Evolutionary conservation across 306 rosid species (phyloP).

Genomic region (Prinsepia uniflora): DNA sequence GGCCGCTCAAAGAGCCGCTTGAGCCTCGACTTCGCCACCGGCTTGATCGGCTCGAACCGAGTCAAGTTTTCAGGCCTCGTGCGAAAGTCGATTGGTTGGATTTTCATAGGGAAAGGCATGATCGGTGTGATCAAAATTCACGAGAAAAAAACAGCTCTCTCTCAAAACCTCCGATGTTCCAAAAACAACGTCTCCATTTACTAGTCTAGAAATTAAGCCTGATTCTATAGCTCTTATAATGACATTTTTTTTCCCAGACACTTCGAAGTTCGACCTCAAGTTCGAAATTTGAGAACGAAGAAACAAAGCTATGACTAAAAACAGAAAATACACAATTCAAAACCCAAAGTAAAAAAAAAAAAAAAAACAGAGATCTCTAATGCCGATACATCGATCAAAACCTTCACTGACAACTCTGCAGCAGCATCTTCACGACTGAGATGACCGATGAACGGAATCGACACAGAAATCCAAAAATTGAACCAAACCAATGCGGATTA

Average conservation of each 20-base stretch:
- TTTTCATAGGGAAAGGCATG: conserved; percentile 69
- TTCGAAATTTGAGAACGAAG: conserved; percentile 38
- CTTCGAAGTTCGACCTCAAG: conserved; percentile 35
- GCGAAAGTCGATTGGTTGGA: conserved; percentile 71
- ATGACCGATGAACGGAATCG: conserved; percentile 20
- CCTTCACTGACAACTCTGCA: conserved; percentile 25
- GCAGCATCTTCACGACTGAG: conserved; percentile 4
- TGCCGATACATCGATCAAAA: conserved; percentile 24
- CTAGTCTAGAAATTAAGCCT: not conserved
- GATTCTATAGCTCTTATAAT: conserved; percentile 11
- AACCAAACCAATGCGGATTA: conserved; percentile 21
- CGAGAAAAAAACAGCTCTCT: not conserved
- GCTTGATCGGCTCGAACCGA: conserved; percentile 49
- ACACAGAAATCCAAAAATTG: conserved; percentile 29
- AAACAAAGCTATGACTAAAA: conserved; percentile 6
- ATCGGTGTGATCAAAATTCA: conserved; percentile 17
- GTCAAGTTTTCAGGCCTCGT: conserved; percentile 31
- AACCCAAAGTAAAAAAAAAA: not conserved
- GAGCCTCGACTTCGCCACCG: conserved; percentile 63
- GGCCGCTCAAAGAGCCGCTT: conserved; percentile 76
- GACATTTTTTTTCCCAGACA: conserved; percentile 22
- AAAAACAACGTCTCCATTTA: conserved; percentile 24
- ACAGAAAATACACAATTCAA: not conserved
- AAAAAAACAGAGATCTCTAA: conserved; percentile 4
- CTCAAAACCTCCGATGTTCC: conserved; percentile 19